Base-by-base conservation (phyloP, 202 grass and related monocot genomes). In the Elaeis oleifera region DNA sequence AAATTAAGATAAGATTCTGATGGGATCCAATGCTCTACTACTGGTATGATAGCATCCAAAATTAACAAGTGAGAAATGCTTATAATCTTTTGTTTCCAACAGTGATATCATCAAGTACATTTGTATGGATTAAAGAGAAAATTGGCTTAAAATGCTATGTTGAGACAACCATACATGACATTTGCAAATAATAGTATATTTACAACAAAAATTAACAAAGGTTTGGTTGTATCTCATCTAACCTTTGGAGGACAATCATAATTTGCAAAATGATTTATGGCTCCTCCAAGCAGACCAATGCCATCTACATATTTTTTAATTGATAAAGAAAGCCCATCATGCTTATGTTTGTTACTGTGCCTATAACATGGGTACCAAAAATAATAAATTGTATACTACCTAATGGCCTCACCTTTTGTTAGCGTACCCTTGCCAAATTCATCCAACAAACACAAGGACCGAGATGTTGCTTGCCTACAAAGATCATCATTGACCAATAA, bases 371-470 rank as follows among this genome's bases (percentile, higher is more conserved):
- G 57, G 32, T 62, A 49, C 49, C 49, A 58, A 32, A 59, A 23
- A 54, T 9, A 14, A 13, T 28, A 63, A 16, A 54, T 36, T 28
- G 15, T 44, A 44, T 44, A 44, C 9, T 3, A 13, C 51, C 31
- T 55, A 54, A 39, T 39, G 59, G 3, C 68, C 63, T 76, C 76
- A 85, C 91, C 91, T 96, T 90, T 87, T 66, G 84, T 88, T 52
- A 96, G 79, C 63, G 91, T 96, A 57, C 84, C 91, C 79, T 96
- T 96, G 17, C 91, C 87, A 6, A 96, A 96, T 78, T 96, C 91
- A 77, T 96, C 91, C 68, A 96, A 69, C 56, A 96, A 83, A 70
- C 91, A 96, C 21, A 96, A 71, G 70, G 91, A 96, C 63, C 79
- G 82, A 4, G 76, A 83, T 68, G 91, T 96, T 62, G 91, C 87